Base-by-base conservation (phyloP, 2,329 filamentous ascomycete genomes). In the Hansfordia pulvinata region DNA sequence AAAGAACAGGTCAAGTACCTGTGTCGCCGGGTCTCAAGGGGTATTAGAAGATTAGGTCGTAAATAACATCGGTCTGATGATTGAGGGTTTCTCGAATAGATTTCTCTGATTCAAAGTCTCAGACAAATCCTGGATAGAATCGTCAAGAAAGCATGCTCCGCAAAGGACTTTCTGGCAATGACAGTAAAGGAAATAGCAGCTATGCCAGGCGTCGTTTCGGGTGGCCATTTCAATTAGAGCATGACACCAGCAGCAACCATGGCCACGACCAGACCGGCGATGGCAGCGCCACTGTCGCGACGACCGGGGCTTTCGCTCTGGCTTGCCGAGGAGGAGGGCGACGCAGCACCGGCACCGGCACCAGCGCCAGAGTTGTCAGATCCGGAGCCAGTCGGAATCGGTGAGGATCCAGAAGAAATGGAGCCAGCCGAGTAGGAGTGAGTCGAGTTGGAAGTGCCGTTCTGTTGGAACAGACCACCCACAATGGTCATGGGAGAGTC, bases 401-500 rank as follows among this genome's bases (percentile, higher is more conserved):
- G 23, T 20, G 23, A 25, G 19, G 23, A 33, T 5, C 33, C 30
- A 19, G 31, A 36, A 10, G 39, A 25, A 10, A 43, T 40, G 9
- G 41, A 35, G 11, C 26, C 13, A 4, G 19, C 11, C n/a, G 17
- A 19, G 20, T 27, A 26, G n/a, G 30, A 34, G 33, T 18, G 7
- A 32, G 20, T 11, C 22, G 19, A 7, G 25, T 19, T 4, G 33
- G 30, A 16, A 11, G 53, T 61, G 34, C 42, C 43, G 30, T 65
- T 64, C 50, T 71, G 63, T 30, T 62, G 62, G 55, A 71, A 72
- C 37, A 72, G 54, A 38, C 59, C 64, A 10, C 58, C 58, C 30
- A 42, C 34, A 19, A 32, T 40, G 12, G 38, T 30, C 3, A 27
- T 29, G 15, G 28, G 9, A 6, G 34, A 5, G 30, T 23, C 10